A percentile compares a stretch with the other conserved stretches of the same genome.
Evolutionary conservation across 768 basidiomycete genomes (phyloP).

Genomic region (Boletus tylopilopsis): DNA sequence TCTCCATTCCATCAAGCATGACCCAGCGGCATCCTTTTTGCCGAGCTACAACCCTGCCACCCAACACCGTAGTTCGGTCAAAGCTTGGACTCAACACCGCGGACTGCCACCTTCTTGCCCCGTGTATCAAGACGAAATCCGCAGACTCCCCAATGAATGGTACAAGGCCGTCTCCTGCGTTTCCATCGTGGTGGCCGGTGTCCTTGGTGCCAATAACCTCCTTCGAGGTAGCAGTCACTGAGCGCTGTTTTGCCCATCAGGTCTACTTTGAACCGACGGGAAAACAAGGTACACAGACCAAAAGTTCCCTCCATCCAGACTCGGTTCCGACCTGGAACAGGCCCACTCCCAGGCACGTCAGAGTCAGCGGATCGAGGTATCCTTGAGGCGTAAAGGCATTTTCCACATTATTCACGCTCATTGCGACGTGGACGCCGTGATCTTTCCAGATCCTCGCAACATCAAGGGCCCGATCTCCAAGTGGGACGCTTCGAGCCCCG

Average conservation of each 20-base stretch:
- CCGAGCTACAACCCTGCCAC: conserved; percentile 15
- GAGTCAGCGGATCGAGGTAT: conserved; percentile 54
- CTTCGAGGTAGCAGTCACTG: conserved; percentile 52
- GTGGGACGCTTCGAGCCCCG: conserved; percentile 27
- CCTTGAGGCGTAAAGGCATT: conserved; percentile 73
- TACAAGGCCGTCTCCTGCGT: conserved; percentile 24
- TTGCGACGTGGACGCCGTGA: conserved; percentile 46
- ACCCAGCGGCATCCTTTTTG: conserved; percentile 19
- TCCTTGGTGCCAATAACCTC: conserved; percentile 40
- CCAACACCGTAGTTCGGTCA: conserved; percentile 18
- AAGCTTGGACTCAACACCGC: conserved; percentile 47
- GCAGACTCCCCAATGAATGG: conserved; percentile 43
- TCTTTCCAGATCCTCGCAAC: conserved; percentile 44
- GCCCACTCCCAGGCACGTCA: conserved; percentile 55
- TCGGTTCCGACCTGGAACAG: conserved; percentile 56
- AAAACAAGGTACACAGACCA: conserved; percentile 35
- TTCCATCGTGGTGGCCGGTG: not conserved
- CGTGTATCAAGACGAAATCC: conserved; percentile 59
- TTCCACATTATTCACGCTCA: conserved; percentile 62
- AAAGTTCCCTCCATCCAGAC: conserved; percentile 41
- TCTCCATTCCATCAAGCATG: conserved; percentile 11
- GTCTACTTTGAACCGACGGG: not conserved
- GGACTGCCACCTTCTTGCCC: conserved; percentile 39
- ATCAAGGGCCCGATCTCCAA: conserved; percentile 52
- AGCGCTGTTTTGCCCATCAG: conserved; percentile 34